A percentile compares a stretch with the other conserved stretches of the same genome.
These are phyloP conservation scores for Rhexocercosporidium sp. DNA, from an alignment of 2,329 filamentous ascomycete species.

Conservation along the genomic window DNA sequence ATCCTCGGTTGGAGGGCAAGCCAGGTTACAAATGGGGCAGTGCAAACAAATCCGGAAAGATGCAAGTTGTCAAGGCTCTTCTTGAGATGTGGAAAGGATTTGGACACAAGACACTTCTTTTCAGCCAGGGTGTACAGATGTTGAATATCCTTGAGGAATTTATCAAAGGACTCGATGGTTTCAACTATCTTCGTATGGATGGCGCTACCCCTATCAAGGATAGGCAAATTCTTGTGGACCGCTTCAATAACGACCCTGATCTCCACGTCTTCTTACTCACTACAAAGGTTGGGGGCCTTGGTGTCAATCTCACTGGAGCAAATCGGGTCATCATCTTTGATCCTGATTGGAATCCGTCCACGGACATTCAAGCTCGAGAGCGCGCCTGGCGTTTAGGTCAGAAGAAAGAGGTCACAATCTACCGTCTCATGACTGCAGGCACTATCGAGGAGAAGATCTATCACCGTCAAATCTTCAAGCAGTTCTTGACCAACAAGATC, in stretches of 20 bases:
- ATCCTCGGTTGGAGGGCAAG: constrained; percentile 62
- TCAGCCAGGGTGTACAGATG: constrained; percentile 94
- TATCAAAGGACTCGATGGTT: constrained; percentile 67
- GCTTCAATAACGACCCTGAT: constrained; percentile 82
- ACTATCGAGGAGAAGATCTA: constrained; percentile 99
- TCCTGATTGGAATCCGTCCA: constrained; percentile 98
- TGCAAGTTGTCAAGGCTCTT: constrained; percentile 90
- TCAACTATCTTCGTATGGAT: constrained; percentile 90
- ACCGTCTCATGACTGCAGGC: constrained; percentile 95
- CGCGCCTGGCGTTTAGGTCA: constrained; percentile 95
- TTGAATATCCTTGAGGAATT: constrained; percentile 91
- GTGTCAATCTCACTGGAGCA: constrained; percentile 92
- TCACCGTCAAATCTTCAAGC: constrained; percentile 97
- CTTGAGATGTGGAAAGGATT: constrained; percentile 83
- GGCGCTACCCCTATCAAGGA: constrained; percentile 87
- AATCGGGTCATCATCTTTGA: constrained; percentile 98
- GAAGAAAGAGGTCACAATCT: constrained; percentile 93
- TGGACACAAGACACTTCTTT: constrained; percentile 91
- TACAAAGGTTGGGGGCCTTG: constrained; percentile 92
- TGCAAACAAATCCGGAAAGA: constrained; percentile 84
- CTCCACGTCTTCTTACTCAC: constrained; percentile 92
- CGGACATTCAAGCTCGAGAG: constrained; percentile 92
- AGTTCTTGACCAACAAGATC: constrained; percentile 96
- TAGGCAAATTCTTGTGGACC: constrained; percentile 88
- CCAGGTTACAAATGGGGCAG: constrained; percentile 78